phyloP scores from a whole-genome alignment of 1,284 basidiomycete species.

The Coniophora puteana region DNA sequence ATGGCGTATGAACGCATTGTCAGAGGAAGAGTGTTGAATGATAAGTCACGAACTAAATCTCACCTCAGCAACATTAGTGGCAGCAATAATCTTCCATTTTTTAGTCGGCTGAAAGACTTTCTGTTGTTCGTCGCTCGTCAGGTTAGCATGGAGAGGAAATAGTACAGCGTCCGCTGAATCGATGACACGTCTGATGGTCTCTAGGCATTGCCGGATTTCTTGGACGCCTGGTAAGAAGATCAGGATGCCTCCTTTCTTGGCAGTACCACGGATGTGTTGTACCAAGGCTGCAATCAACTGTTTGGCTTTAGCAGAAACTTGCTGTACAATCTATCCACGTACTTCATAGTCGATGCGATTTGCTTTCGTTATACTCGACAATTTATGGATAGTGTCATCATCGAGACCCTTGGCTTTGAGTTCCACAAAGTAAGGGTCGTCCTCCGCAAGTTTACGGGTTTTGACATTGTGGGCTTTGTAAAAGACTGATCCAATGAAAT shows the following conservation, averaged over 20 bases:
- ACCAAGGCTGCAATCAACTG: constrained; percentile 71
- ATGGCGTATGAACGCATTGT: constrained; percentile 11
- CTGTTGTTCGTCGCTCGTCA: constrained; percentile 83
- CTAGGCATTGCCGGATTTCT: constrained; percentile 83
- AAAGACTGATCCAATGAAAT: constrained; percentile 56
- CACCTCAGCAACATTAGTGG: constrained; percentile 89
- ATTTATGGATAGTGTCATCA: constrained; percentile 46
- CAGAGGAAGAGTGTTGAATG: constrained; percentile 7
- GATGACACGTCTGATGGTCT: constrained; percentile 48
- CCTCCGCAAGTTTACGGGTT: constrained; percentile 46
- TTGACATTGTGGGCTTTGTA: constrained; percentile 40
- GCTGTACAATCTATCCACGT: neutral
- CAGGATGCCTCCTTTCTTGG: constrained; percentile 65
- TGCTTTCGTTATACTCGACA: constrained; percentile 61
- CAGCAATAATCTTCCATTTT: constrained; percentile 83
- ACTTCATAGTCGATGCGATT: constrained; percentile 78
- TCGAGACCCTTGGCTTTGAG: constrained; percentile 53
- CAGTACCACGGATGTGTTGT: constrained; percentile 57
- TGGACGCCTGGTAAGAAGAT: constrained; percentile 89
- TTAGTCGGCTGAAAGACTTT: constrained; percentile 67
- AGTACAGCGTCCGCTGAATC: constrained; percentile 49
- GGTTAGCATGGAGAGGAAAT: constrained; percentile 87
- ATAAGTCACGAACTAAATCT: constrained; percentile 6
- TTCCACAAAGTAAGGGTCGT: constrained; percentile 44
- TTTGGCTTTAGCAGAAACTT: too few relatives aligned